phyloP scores from a whole-genome alignment of 352 stramenopile genomes.

The Globisporangium emineosum region DNA sequence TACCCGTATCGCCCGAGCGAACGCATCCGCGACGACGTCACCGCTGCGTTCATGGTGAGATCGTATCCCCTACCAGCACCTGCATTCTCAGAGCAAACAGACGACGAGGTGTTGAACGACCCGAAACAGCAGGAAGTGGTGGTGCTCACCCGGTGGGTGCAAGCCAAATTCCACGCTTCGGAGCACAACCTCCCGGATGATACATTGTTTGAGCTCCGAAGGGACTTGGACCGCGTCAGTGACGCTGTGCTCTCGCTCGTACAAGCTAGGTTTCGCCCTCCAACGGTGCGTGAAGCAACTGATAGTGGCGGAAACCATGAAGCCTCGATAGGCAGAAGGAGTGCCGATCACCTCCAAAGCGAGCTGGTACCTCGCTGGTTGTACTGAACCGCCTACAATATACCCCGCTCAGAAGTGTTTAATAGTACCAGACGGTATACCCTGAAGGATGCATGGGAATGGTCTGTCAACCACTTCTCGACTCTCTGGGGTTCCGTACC shows the following conservation, averaged over 20 bases:
- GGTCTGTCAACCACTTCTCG: no score
- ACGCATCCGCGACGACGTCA: background rate
- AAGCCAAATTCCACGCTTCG: constrained; percentile 21
- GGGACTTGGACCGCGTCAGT: constrained; percentile 2
- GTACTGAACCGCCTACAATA: no score
- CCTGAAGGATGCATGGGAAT: no score
- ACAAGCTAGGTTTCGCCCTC: background rate
- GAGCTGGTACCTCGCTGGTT: no score
- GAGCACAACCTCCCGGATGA: background rate
- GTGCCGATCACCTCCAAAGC: no score
- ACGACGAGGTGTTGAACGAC: background rate
- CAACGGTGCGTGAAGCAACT: no score
- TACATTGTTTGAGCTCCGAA: background rate
- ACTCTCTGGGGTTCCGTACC: no score
- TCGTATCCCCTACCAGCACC: background rate
- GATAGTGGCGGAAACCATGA: no score
- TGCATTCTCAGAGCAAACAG: background rate
- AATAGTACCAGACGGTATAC: no score
- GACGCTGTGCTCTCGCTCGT: background rate
- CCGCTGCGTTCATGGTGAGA: background rate
- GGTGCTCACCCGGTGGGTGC: constrained; percentile 37
- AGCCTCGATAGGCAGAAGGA: no score
- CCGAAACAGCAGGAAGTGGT: constrained; percentile 15
- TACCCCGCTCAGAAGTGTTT: no score
- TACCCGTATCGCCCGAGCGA: constrained; percentile 11